phyloP scores from a whole-genome alignment of 2,329 filamentous ascomycete genomes.

The Talaromyces rugulosus region DNA sequence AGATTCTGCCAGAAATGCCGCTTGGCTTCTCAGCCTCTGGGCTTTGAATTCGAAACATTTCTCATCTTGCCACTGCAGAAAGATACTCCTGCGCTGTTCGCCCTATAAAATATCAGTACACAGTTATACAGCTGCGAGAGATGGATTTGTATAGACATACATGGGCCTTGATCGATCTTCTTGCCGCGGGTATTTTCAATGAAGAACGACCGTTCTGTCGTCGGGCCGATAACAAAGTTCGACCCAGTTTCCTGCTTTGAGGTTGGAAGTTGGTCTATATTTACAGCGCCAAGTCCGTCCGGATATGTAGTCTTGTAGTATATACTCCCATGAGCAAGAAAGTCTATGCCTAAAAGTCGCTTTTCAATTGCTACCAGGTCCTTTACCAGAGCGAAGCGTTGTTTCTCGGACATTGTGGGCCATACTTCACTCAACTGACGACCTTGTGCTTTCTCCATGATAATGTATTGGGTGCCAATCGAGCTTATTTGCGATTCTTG shows the following conservation, averaged over 20 bases:
- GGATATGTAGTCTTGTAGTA: conserved; percentile 15
- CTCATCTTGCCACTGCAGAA: conserved; percentile 16
- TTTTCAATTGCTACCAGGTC: conserved; percentile 16
- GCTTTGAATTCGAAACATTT: conserved; percentile 16
- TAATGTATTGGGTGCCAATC: conserved; percentile 20
- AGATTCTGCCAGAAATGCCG: background rate
- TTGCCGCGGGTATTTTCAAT: conserved; percentile 5
- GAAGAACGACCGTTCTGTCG: conserved; percentile 17
- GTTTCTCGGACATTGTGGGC: conserved; percentile 15
- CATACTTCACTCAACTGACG: conserved; percentile 16
- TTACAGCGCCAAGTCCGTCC: conserved; percentile 1
- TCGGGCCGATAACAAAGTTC: conserved; percentile 17
- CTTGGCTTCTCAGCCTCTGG: background rate
- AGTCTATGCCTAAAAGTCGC: conserved; percentile 11
- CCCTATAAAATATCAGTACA: conserved; percentile 13
- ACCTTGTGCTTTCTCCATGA: conserved; percentile 19
- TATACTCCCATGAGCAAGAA: conserved; percentile 16
- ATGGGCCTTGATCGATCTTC: conserved; percentile 14
- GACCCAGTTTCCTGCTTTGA: background rate
- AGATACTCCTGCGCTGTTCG: conserved; percentile 16
- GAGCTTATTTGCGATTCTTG: conserved; percentile 10
- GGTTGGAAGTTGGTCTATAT: background rate
- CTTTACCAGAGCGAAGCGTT: conserved; percentile 18
- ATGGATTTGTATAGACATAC: conserved; percentile 7
- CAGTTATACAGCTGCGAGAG: background rate